Evolutionary conservation across 2,329 filamentous ascomycete genomes (phyloP), one percentile per base, ranked within the genome.

Genomic region (Neonectria neomacrospora): DNA sequence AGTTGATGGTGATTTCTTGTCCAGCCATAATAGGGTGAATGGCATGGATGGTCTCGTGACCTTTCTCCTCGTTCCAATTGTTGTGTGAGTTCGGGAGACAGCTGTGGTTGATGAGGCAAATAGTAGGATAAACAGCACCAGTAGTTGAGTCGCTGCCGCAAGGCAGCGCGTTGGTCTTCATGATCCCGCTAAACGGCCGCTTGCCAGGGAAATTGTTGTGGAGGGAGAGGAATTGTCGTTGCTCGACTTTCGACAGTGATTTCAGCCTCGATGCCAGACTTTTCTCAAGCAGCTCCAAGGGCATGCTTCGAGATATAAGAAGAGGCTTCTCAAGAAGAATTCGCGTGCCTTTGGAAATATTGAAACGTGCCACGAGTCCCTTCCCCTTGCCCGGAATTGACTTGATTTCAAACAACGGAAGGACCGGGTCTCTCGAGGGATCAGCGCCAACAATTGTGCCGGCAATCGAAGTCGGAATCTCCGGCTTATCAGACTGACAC

Each of bases 71-170:
- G 37, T 41, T 41, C 32, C 18, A 41, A 14, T 22, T 41, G 37
- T 14, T 23, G 34, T 54, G 34, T 10, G 51, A 3, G 51, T 54
- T 54, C 20, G 51, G 51, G 11, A 41, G 20, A 22, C 37, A 54
- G 32, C 51, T 54, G 34, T 54, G 37, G 14, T 54, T 54, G 37
- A 42, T 54, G 51, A 41, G 23, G 37, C 32, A 41, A 8, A 54
- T 54, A 5, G 51, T 54, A 16, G 51, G 32, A 16, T 54, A 54
- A 6, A 54, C 12, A 41, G 32, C 51, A 9, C 51, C 51, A 2
- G 10, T 22, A 11, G 18, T 22, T 3, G 41, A 44, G 1, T 12
- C 41, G 12, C 18, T 18, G 20, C 41, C 41, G 20, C 41, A 44
- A 6, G 18, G 20, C 9, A 44, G 6, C 3, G 41, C 18, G 18